phyloP scores from a whole-genome alignment of 75 land plant genomes.

The Selaginella tamariscina region DNA sequence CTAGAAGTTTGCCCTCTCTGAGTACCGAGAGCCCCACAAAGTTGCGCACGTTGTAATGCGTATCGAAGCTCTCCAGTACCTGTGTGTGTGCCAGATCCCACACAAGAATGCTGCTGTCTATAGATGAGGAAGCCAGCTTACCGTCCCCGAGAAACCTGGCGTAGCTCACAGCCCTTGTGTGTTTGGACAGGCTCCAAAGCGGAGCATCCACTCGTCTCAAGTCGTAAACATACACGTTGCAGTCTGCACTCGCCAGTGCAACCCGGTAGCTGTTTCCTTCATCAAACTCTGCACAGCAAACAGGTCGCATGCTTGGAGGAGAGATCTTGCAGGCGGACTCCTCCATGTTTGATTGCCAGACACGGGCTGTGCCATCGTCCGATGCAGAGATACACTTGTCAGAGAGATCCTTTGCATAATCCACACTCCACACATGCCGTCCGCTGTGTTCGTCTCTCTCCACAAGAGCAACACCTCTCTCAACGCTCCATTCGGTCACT shows the following conservation, averaged over 20 bases:
- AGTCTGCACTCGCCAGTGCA: constrained; percentile 52
- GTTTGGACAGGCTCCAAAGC: constrained; percentile 23
- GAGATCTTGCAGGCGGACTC: constrained; percentile 17
- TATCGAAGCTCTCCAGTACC: constrained; percentile 27
- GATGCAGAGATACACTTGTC: constrained; percentile 55
- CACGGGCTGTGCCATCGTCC: constrained; percentile 56
- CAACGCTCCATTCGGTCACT: constrained; percentile 62
- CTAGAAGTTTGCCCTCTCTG: constrained; percentile 41
- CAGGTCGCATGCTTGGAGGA: constrained; percentile 23
- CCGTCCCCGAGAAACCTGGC: constrained; percentile 30
- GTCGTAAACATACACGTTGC: constrained; percentile 49
- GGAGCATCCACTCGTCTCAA: constrained; percentile 27
- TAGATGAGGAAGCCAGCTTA: constrained; percentile 36
- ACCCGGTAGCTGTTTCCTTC: constrained; percentile 28
- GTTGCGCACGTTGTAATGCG: constrained; percentile 43
- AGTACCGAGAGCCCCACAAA: constrained; percentile 57
- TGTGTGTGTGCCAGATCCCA: constrained; percentile 26
- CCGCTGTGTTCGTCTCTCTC: constrained; percentile 85
- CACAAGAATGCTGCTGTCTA: constrained; percentile 43
- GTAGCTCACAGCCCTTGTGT: constrained; percentile 43
- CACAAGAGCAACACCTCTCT: constrained; percentile 30
- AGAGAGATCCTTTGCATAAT: constrained; percentile 27
- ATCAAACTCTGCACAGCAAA: constrained; percentile 62
- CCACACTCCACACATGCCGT: constrained; percentile 56
- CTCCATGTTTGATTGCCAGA: constrained; percentile 42